Conservation (phyloP, 768 basidiomycete genomes). For the Auriscalpium orientale region DNA sequence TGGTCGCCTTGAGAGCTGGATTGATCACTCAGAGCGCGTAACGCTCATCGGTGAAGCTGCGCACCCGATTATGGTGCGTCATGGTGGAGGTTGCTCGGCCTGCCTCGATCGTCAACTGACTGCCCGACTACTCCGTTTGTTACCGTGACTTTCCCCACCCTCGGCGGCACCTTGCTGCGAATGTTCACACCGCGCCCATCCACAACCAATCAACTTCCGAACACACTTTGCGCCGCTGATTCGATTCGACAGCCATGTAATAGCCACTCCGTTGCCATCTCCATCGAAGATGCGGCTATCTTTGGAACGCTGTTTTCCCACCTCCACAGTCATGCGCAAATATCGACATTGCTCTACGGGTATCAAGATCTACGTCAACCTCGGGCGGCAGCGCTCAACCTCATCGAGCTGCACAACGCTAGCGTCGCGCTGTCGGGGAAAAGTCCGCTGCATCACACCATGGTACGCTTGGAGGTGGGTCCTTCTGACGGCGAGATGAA, state of each 20-base stretch:
- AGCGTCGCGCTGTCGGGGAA: neutral
- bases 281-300: constrained; percentile 23
- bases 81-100: neutral
- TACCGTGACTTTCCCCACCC: too few species aligned
- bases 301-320: constrained; percentile 23
- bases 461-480: constrained; percentile 1
- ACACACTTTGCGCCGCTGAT: neutral
- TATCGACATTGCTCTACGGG: constrained; percentile 19
- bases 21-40: constrained; percentile 28
- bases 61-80: constrained; percentile 23
- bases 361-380: constrained; percentile 19
- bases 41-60: constrained; percentile 31
- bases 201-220: neutral
- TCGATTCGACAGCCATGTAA: constrained; percentile 25
- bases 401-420: constrained; percentile 2
- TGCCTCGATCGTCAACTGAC: neutral
- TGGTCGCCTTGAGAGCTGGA: constrained; percentile 29
- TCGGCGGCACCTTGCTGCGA: too few species aligned
- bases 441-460: neutral
- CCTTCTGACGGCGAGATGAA: neutral
- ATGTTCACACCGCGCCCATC: too few species aligned
- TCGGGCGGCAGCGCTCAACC: constrained; percentile 9
- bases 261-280: constrained; percentile 21
- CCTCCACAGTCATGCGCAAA: constrained; percentile 15
- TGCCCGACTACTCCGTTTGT: too few species aligned